These are phyloP conservation scores for Gardenia jasminoides DNA, from an alignment of 257 asterid genomes.

Conservation along the genomic window DNA sequence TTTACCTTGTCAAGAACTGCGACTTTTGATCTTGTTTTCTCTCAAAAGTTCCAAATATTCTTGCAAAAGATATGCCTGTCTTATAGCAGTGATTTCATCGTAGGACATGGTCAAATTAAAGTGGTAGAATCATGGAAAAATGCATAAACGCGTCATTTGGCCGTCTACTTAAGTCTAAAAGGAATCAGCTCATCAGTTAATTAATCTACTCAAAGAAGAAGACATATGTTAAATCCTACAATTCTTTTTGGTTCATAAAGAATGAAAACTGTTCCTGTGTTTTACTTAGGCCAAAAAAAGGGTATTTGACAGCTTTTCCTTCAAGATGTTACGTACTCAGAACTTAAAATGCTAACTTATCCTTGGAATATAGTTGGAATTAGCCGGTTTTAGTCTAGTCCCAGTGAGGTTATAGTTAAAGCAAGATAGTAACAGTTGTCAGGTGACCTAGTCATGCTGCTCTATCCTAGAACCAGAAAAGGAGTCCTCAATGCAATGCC, in stretches of 20 bases:
- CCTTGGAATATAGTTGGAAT: neutral
- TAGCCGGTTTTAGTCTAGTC: neutral
- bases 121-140: neutral
- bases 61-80: conserved; percentile 19
- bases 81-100: conserved; percentile 21
- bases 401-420: neutral
- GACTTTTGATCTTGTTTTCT: neutral
- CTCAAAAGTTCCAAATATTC: neutral
- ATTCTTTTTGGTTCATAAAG: neutral
- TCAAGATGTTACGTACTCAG: neutral
- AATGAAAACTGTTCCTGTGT: neutral
- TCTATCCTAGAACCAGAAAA: neutral
- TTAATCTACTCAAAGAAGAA: conserved; percentile 4
- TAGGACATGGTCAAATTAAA: conserved; percentile 29
- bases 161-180: conserved; percentile 18
- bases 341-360: neutral
- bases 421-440: conserved; percentile 1
- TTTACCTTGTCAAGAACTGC: neutral
- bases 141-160: conserved; percentile 46
- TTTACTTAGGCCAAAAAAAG: neutral
- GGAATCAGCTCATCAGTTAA: conserved; percentile 3
- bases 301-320: neutral
- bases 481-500: neutral
- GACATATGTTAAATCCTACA: conserved; percentile 14
- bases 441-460: conserved; percentile 11